Evolutionary conservation across 106 monocot species (phyloP).

Genomic region (Cymbidium sinense): DNA sequence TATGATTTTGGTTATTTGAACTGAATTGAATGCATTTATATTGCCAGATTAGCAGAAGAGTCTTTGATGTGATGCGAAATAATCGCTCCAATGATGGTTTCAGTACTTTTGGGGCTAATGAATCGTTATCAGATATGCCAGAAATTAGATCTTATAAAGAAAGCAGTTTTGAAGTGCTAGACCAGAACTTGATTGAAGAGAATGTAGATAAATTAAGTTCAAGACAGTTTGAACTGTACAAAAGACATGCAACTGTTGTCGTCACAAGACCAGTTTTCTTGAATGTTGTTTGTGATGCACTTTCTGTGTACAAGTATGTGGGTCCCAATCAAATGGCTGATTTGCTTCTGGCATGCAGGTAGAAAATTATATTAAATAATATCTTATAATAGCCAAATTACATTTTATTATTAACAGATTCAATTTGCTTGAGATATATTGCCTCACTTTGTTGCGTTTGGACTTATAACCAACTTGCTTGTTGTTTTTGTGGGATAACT

Average conservation of each 20-base stretch:
- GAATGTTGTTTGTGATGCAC: conserved; percentile 49
- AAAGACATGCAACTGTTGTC: conserved; percentile 42
- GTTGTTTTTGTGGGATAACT: no score
- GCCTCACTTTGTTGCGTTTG: background rate
- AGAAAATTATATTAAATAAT: conserved; percentile 1
- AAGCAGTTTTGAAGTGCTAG: background rate
- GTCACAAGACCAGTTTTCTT: conserved; percentile 43
- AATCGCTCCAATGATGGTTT: conserved; percentile 5
- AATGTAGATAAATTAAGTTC: conserved; percentile 18
- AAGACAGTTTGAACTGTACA: conserved; percentile 57
- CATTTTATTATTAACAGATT: background rate
- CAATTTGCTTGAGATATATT: background rate
- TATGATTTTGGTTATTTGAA: background rate
- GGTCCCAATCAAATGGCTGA: conserved; percentile 67
- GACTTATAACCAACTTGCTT: background rate
- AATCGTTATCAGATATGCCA: conserved; percentile 7
- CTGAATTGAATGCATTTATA: conserved; percentile 2
- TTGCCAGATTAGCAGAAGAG: conserved; percentile 81
- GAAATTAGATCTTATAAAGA: conserved; percentile 7
- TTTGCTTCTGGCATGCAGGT: conserved; percentile 64
- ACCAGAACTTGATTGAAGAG: conserved; percentile 7
- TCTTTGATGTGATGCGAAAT: conserved; percentile 54
- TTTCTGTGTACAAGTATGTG: conserved; percentile 62
- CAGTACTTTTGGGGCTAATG: background rate
- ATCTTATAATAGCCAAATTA: background rate